Evolutionary conservation across 108 stramenopile genomes (phyloP), one percentile per base, ranked within the genome.

Genomic region (Nitzschia sp.): DNA sequence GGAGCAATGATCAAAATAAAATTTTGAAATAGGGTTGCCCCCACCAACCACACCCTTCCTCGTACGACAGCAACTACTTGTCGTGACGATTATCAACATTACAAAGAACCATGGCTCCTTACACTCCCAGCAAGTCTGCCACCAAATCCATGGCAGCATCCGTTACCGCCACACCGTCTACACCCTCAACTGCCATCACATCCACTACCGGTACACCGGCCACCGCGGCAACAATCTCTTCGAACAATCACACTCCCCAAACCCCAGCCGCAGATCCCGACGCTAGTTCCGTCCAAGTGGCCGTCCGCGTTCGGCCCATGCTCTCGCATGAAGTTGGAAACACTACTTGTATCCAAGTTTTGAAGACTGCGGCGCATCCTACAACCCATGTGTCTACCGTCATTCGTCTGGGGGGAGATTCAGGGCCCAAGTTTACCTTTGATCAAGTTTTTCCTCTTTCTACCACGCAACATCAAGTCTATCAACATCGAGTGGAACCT

Each of bases 271-370:
- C 46, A 2, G 46, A 48, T 6, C 46, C 46, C n/a, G 17, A 48
- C 6, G 66, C 50, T 2, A 69, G 57, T 43, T 63, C 78, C 46
- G 88, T 92, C 12, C 83, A 85, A 73, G 91, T 92, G 43, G 91
- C 88, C 11, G 83, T 92, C 24, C 82, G 91, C 42, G 75, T 92
- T 38, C 84, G 91, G 60, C 91, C 91, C 15, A 71, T 89, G 75
- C 78, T 89, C 8, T 76, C 85, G 1, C 64, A 69, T 21, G 91
- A 92, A 62, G 73, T 62, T 38, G 87, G 86, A 21, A 73, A 80
- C 22, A 84, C 81, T 42, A 54, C 63, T 38, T 87, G 86, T 68
- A 69, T 91, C 55, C 79, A 84, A 6, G 85, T 87, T 34, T 50
- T 87, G 7, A 15, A 37, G 6, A 41, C 60, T 2, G 46, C 65